Percentiles rank a stretch among this genome's conserved stretches.
Evolutionary conservation across 1,284 basidiomycete species (phyloP).

Genomic region (Xanthoconium separans): DNA sequence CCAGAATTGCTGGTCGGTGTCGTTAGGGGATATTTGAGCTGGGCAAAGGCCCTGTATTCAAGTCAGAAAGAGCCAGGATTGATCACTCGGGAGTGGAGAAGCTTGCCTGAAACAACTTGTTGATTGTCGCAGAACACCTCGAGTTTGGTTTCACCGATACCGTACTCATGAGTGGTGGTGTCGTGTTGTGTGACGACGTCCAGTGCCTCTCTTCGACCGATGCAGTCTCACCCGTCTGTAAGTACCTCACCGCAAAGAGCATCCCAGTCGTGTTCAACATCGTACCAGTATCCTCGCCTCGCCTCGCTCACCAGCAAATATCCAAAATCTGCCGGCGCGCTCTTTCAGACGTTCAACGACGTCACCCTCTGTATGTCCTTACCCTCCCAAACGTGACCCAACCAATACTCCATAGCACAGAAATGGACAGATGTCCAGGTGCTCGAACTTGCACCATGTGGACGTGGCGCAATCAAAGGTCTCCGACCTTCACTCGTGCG

Average conservation of each 20-base stretch:
- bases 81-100: background rate
- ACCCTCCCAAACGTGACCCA: background rate
- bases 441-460: constrained; percentile 55
- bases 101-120: constrained; percentile 31
- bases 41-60: constrained; percentile 39
- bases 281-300: constrained; percentile 19
- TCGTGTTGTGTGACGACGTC: constrained; percentile 1
- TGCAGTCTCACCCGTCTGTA: constrained; percentile 31
- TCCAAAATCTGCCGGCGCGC: constrained; percentile 45
- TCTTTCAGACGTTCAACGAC: constrained; percentile 67
- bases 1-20: constrained; percentile 45
- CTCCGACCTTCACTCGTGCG: constrained; percentile 54
- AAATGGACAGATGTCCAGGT: constrained; percentile 65
- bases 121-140: constrained; percentile 20
- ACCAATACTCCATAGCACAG: constrained; percentile 49
- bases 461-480: constrained; percentile 60
- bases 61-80: background rate
- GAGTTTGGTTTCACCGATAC: constrained; percentile 14
- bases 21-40: constrained; percentile 38
- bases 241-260: constrained; percentile 2
- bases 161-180: constrained; percentile 16
- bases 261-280: constrained; percentile 1
- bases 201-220: constrained; percentile 2
- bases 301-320: constrained; percentile 46
- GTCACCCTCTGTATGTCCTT: constrained; percentile 45